phyloP scores from a whole-genome alignment of 2,329 filamentous ascomycete genomes.

The Madurella mycetomatis region DNA sequence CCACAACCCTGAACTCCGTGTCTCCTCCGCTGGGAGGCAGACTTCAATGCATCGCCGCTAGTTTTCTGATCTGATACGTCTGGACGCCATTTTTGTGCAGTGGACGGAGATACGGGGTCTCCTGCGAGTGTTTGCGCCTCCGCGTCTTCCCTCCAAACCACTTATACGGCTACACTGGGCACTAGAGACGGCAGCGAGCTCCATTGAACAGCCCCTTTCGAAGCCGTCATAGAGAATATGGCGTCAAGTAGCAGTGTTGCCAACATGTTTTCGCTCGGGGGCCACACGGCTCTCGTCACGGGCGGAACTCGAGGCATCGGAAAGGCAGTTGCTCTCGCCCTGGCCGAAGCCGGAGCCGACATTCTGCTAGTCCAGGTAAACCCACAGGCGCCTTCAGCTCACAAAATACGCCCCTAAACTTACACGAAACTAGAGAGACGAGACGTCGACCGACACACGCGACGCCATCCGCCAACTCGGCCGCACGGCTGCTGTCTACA shows the following conservation, averaged over 20 bases:
- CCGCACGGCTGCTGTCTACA: slow-evolving; percentile 63
- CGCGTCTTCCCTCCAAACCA: too few species aligned
- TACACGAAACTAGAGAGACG: slow-evolving; percentile 29
- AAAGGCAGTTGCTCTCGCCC: slow-evolving; percentile 51
- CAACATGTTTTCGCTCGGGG: slow-evolving; percentile 50
- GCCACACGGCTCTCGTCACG: slow-evolving; percentile 54
- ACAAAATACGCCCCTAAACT: not conserved
- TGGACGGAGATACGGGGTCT: too few species aligned
- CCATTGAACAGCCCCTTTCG: too few species aligned
- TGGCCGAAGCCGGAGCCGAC: slow-evolving; percentile 57
- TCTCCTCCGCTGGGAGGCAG: too few species aligned
- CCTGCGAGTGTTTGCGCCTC: too few species aligned
- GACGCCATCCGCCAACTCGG: slow-evolving; percentile 59
- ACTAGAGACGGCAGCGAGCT: too few species aligned
- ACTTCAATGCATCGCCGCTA: too few species aligned
- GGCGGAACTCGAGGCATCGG: slow-evolving; percentile 57
- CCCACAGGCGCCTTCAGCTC: not conserved
- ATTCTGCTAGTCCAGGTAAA: slow-evolving; percentile 50
- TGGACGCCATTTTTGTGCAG: too few species aligned
- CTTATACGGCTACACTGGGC: too few species aligned
- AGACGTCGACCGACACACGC: slow-evolving; percentile 48
- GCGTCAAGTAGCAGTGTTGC: slow-evolving; percentile 7
- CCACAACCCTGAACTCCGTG: too few species aligned
- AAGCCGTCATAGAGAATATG: slow-evolving; percentile 4
- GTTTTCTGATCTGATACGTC: too few species aligned